Conservation (phyloP, 2,329 filamentous ascomycete species). For the Trichoderma citrinoviride region DNA sequence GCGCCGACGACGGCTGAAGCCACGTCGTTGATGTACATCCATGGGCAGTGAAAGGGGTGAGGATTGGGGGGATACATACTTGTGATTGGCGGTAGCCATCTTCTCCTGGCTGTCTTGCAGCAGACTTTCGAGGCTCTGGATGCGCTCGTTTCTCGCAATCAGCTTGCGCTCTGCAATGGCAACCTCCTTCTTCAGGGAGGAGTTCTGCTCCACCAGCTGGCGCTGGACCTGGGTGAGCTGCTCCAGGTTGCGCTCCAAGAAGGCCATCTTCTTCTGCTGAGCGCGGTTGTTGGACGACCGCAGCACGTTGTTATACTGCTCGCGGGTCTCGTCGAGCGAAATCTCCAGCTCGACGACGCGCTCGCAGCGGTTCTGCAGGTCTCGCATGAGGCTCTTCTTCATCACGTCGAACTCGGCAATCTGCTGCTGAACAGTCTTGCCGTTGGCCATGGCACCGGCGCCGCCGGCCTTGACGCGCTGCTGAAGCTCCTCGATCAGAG, state of each 20-base stretch:
- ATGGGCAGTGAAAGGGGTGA: not conserved
- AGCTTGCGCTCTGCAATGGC: constrained; percentile 97
- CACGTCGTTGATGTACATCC: constrained; percentile 31
- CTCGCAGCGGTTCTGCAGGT: constrained; percentile 97
- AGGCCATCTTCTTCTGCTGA: constrained; percentile 99
- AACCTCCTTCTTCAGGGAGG: constrained; percentile 96
- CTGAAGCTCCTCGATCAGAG: constrained; percentile 77
- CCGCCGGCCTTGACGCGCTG: constrained; percentile 64
- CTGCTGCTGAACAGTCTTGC: constrained; percentile 94
- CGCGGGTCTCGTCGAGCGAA: constrained; percentile 90
- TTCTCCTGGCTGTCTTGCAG: constrained; percentile 98
- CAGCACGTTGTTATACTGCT: constrained; percentile 98
- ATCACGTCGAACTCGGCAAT: constrained; percentile 98
- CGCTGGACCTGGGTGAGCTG: constrained; percentile 96
- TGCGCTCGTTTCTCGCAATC: constrained; percentile 93
- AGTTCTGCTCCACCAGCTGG: constrained; percentile 97
- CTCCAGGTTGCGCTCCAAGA: constrained; percentile 95
- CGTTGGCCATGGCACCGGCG: constrained; percentile 63
- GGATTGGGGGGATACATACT: constrained; percentile 58
- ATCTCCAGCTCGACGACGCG: constrained; percentile 98
- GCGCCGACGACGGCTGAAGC: not conserved
- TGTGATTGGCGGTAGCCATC: constrained; percentile 92
- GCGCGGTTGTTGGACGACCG: constrained; percentile 96
- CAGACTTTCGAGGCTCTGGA: constrained; percentile 86
- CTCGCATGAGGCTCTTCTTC: constrained; percentile 99